Evolutionary conservation across 2,329 filamentous ascomycete species (phyloP).

Genomic region (Colletotrichum neosansevieriae): DNA sequence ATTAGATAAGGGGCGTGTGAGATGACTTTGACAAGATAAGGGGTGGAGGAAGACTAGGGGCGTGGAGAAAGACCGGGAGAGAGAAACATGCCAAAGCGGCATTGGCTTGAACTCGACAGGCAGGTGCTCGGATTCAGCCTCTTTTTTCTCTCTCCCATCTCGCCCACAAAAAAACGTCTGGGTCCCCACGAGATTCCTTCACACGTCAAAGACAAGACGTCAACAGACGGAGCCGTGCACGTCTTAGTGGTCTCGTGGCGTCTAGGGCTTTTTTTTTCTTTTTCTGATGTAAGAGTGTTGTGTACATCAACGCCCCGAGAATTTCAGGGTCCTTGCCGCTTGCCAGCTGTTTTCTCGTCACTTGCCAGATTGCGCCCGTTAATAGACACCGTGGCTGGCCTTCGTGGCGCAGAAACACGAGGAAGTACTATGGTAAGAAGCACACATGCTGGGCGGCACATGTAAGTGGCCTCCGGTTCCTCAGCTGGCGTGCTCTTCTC

Average conservation of each 20-base stretch:
- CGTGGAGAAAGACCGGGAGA: background rate
- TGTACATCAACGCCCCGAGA: background rate
- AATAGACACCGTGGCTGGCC: background rate
- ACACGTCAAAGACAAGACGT: constrained; percentile 16
- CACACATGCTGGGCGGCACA: background rate
- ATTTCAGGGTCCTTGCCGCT: constrained; percentile 15
- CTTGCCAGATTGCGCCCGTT: background rate
- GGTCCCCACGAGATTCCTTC: constrained; percentile 8
- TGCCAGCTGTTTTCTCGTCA: background rate
- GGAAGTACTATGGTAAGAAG: background rate
- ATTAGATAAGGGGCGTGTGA: background rate
- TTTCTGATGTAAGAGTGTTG: background rate
- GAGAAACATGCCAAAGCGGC: constrained; percentile 7
- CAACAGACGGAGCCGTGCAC: background rate
- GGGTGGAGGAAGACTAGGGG: background rate
- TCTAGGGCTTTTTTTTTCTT: background rate
- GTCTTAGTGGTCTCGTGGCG: background rate
- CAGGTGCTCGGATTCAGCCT: constrained; percentile 17
- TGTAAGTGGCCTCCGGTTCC: background rate
- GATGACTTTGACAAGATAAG: background rate
- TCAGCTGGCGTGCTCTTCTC: background rate
- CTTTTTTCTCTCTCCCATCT: background rate
- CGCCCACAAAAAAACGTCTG: background rate
- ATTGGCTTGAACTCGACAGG: background rate
- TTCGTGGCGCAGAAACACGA: background rate